A percentile compares a stretch with the other conserved stretches of the same genome.
Evolutionary conservation across 2,329 filamentous ascomycete species (phyloP).

Genomic region (Paraphaeosphaeria sporulosa): DNA sequence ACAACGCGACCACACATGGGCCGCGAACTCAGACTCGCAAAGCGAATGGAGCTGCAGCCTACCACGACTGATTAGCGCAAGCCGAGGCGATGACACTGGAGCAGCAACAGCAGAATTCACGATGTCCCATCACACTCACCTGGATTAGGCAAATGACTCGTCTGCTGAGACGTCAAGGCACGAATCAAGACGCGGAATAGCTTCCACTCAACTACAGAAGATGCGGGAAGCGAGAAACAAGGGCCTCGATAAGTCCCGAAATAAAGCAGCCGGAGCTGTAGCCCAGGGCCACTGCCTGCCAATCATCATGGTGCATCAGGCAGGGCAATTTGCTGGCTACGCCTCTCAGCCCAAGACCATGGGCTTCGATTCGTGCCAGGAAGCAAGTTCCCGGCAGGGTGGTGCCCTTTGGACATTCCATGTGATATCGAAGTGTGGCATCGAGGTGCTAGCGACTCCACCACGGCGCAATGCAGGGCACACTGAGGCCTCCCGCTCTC

Average conservation of each 20-base stretch:
- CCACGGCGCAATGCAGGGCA: background rate
- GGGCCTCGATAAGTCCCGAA: background rate
- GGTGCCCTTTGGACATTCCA: slow-evolving; percentile 11
- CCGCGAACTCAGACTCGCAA: slow-evolving; percentile 9
- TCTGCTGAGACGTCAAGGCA: background rate
- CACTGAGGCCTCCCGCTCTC: background rate
- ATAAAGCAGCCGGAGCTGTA: background rate
- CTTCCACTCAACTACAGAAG: background rate
- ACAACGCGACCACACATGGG: slow-evolving; percentile 1
- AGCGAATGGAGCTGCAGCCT: slow-evolving; percentile 8
- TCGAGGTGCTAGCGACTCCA: background rate
- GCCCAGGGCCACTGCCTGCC: slow-evolving; percentile 1
- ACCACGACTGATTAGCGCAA: slow-evolving; percentile 4
- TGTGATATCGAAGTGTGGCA: slow-evolving; percentile 17
- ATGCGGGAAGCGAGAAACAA: background rate
- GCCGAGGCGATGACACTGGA: slow-evolving; percentile 1
- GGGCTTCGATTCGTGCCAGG: background rate
- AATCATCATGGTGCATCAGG: slow-evolving; percentile 9
- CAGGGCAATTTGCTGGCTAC: slow-evolving; percentile 13
- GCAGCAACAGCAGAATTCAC: background rate
- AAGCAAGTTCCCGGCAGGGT: slow-evolving; percentile 10
- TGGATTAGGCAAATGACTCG: slow-evolving; percentile 4
- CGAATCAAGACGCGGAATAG: slow-evolving; percentile 1
- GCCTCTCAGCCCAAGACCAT: slow-evolving; percentile 16
- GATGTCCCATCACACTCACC: background rate